Base-by-base conservation (phyloP, 441 rosid genomes). In the Populus hybrid region DNA sequence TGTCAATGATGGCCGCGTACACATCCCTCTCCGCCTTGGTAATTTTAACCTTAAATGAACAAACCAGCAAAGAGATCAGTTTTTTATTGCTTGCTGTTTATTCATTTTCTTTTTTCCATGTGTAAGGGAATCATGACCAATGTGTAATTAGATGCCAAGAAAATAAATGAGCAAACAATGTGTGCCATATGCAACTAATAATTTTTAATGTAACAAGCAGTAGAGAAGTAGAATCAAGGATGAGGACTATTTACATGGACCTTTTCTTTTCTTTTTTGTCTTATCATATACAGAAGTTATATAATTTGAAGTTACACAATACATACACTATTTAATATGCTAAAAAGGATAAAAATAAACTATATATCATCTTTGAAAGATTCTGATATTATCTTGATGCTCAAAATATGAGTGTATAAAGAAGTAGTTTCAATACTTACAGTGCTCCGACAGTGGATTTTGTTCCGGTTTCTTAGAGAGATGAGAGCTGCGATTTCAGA, bases 371-470 rank as follows among this genome's bases (percentile, higher is more conserved):
- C 66, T 63, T 3, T 12, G 69, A 26, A 73, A 21, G 23, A 32
- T 2, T 12, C 20, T 26, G 0, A n/a, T 6, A 63, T 12, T n/a
- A 1, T 73, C 10, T 53, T 3, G 14, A 70, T 32, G 20, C 46
- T 50, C 59, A 70, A 59, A 14, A 74, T 71, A 34, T 4, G 46
- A 63, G 24, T 4, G 42, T 11, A 16, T 34, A 23, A 53, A 61
- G 74, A 50, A 7, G 32, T 65, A 36, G 20, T 68, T n/a, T 42
- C 66, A 68, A 76, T 78, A 80, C 93, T 91, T 82, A 95, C 99
- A 21, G 71, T 80, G 72, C 99, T 95, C 70, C 99, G 87, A 76
- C 99, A 95, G 78, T 92, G 86, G 88, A 95, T 84, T 79, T 90
- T 84, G 77, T 92, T 87, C 71, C 91, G 87, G 82, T 79, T 93